Conservation (phyloP, 2,329 filamentous ascomycete genomes). For the Microascus cirrosus region DNA sequence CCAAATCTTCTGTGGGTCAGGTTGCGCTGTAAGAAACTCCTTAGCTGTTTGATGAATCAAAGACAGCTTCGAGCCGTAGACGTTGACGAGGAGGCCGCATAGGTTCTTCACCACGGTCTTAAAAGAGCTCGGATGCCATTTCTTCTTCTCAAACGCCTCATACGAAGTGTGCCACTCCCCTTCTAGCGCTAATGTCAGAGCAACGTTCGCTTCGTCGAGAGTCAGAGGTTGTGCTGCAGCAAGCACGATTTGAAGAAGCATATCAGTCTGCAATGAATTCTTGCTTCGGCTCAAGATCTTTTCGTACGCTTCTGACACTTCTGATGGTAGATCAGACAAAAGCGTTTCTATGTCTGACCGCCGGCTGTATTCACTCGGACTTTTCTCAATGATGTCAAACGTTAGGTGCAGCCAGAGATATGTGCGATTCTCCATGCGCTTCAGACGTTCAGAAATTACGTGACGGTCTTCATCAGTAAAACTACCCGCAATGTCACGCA, state of each 20-base stretch:
- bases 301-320: slow-evolving; percentile 14
- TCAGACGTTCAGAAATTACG: no score
- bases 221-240: slow-evolving; percentile 13
- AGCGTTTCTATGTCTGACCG: no score
- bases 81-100: slow-evolving; percentile 20
- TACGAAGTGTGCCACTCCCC: background rate
- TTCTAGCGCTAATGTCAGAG: slow-evolving; percentile 4
- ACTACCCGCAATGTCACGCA: no score
- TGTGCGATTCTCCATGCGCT: slow-evolving; percentile 11
- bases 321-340: no score
- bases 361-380: no score
- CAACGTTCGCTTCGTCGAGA: slow-evolving; percentile 12
- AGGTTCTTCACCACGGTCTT: slow-evolving; percentile 9
- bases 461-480: no score
- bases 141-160: no score
- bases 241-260: slow-evolving; percentile 13
- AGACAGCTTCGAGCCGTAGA: slow-evolving; percentile 12
- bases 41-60: slow-evolving; percentile 19
- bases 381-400: slow-evolving; percentile 8
- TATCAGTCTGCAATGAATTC: slow-evolving; percentile 6
- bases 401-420: slow-evolving; percentile 16
- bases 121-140: no score
- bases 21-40: slow-evolving; percentile 18
- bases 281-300: slow-evolving; percentile 12
- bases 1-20: no score